Percentiles rank a stretch among this genome's conserved stretches.
Evolutionary conservation across 495 filamentous ascomycete species (phyloP).

Genomic region (Apiosordaria backusii): DNA sequence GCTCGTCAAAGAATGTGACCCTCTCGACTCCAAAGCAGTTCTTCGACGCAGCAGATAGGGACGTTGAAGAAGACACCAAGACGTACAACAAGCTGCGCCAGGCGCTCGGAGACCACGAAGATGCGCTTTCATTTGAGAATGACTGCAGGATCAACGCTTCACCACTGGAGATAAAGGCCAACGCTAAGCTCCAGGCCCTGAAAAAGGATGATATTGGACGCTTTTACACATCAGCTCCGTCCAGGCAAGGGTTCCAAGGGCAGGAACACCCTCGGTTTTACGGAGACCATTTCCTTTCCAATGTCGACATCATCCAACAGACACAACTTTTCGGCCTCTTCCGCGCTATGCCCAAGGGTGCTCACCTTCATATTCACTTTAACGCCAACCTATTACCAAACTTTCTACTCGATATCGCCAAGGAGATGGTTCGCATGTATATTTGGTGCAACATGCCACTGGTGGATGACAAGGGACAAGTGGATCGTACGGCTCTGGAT

Average conservation of each 20-base stretch:
- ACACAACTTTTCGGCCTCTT: slow-evolving; percentile 43
- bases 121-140: slow-evolving; percentile 25
- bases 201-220: slow-evolving; percentile 30
- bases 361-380: slow-evolving; percentile 56
- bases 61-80: not conserved
- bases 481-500: slow-evolving; percentile 31
- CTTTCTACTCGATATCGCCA: slow-evolving; percentile 49
- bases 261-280: slow-evolving; percentile 32
- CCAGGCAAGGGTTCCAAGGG: slow-evolving; percentile 27
- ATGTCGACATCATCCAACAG: slow-evolving; percentile 43
- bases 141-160: slow-evolving; percentile 19
- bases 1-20: not conserved
- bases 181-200: slow-evolving; percentile 32
- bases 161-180: slow-evolving; percentile 27
- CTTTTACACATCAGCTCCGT: slow-evolving; percentile 22
- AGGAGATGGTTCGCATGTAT: slow-evolving; percentile 50
- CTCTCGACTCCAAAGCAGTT: not conserved
- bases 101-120: slow-evolving; percentile 15
- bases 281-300: slow-evolving; percentile 49
- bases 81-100: slow-evolving; percentile 17
- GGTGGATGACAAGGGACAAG: slow-evolving; percentile 6
- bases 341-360: slow-evolving; percentile 49
- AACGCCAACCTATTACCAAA: slow-evolving; percentile 50
- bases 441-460: slow-evolving; percentile 46
- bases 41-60: not conserved